These are phyloP conservation scores for Drechslera avenae DNA, from an alignment of 2,329 filamentous ascomycete species.

Conservation along the genomic window DNA sequence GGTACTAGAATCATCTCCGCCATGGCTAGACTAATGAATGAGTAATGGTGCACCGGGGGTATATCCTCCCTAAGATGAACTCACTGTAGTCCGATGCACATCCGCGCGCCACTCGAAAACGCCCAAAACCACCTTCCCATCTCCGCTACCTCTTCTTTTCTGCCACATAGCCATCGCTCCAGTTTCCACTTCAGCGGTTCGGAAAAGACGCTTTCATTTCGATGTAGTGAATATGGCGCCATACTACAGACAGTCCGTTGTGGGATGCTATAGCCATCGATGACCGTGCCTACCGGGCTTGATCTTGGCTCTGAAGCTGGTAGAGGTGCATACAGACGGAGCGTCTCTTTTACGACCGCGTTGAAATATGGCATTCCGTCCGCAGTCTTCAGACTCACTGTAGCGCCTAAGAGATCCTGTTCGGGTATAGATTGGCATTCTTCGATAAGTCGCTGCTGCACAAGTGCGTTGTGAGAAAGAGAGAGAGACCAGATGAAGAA, in stretches of 20 bases:
- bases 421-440: constrained; percentile 48
- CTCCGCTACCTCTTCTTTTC: constrained; percentile 19
- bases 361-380: constrained; percentile 54
- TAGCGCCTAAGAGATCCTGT: constrained; percentile 19
- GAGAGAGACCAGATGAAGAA: constrained; percentile 19
- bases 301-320: constrained; percentile 59
- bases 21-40: constrained; percentile 48
- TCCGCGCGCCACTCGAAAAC: constrained; percentile 49
- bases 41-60: background rate
- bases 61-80: background rate
- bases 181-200: constrained; percentile 40
- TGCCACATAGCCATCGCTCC: constrained; percentile 35
- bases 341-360: constrained; percentile 58
- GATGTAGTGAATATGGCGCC: constrained; percentile 48
- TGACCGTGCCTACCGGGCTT: constrained; percentile 40
- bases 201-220: constrained; percentile 40
- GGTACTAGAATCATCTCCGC: constrained; percentile 57
- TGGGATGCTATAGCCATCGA: constrained; percentile 47
- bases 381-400: constrained; percentile 36
- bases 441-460: constrained; percentile 53
- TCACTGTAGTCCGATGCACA: constrained; percentile 47
- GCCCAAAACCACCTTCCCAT: constrained; percentile 49
- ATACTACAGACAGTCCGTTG: constrained; percentile 47
- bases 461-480: constrained; percentile 50
- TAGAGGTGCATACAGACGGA: constrained; percentile 58